Conservation (phyloP, 331 rosid species). For the Stylosanthes scabra region DNA sequence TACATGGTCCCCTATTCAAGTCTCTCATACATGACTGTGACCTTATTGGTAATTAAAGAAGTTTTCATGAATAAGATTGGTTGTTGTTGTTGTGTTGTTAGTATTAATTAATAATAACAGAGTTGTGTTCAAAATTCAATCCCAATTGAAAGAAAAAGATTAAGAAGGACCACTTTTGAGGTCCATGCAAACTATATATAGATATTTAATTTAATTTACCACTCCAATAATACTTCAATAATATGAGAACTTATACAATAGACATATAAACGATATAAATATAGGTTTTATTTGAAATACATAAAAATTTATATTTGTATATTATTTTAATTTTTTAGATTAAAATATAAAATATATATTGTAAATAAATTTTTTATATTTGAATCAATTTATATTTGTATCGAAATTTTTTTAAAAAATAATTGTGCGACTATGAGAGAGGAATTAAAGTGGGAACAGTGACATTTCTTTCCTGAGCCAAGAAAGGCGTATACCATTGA, state of each 20-base stretch:
- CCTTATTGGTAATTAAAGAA: constrained; percentile 56
- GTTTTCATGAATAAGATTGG: constrained; percentile 47
- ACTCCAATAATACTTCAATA: constrained; percentile 29
- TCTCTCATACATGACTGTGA: constrained; percentile 48
- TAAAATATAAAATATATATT: too few species aligned
- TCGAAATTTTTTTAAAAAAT: not conserved
- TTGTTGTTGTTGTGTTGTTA: constrained; percentile 25
- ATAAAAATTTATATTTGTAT: too few species aligned
- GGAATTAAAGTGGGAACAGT: constrained; percentile 35
- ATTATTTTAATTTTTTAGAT: too few species aligned
- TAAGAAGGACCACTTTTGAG: constrained; percentile 46
- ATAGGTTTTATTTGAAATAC: too few species aligned
- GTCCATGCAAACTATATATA: constrained; percentile 13
- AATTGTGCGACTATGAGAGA: constrained; percentile 31
- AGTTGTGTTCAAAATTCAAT: not conserved
- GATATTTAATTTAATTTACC: not conserved
- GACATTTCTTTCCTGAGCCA: constrained; percentile 51
- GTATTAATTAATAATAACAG: constrained; percentile 17
- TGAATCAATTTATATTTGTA: too few species aligned
- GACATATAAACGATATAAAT: too few species aligned
- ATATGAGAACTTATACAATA: too few species aligned
- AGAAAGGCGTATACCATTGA: constrained; percentile 56
- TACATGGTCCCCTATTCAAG: constrained; percentile 67
- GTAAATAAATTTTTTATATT: too few species aligned
- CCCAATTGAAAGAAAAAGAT: not conserved